Conservation (phyloP, 306 rosid species). For the Acacia confusa region DNA sequence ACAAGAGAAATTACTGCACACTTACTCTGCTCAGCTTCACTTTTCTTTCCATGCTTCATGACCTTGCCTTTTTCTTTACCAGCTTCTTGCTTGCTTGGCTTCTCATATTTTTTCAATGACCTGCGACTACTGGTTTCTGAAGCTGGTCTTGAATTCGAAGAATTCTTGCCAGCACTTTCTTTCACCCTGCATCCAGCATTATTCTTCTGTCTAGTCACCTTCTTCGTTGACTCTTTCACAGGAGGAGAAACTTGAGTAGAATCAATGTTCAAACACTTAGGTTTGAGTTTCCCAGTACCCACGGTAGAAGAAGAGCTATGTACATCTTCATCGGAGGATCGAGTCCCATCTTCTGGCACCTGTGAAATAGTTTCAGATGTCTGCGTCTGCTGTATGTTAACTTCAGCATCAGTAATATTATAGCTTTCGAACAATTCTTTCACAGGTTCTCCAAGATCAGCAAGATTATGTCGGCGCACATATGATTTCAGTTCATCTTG, state of each 20-base stretch:
- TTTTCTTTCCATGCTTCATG: slow-evolving; percentile 50
- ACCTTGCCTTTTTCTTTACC: slow-evolving; percentile 44
- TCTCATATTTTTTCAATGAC: slow-evolving; percentile 52
- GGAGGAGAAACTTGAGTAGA: slow-evolving; percentile 39
- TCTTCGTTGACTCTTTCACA: slow-evolving; percentile 44
- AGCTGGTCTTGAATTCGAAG: slow-evolving; percentile 46
- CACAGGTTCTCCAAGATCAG: slow-evolving; percentile 53
- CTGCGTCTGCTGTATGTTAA: slow-evolving; percentile 54
- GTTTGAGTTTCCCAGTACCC: slow-evolving; percentile 51
- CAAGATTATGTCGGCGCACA: slow-evolving; percentile 48
- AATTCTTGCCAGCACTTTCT: slow-evolving; percentile 41
- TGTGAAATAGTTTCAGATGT: slow-evolving; percentile 66
- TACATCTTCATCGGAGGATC: slow-evolving; percentile 75
- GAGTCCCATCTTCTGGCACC: slow-evolving; percentile 60
- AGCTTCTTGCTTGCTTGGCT: slow-evolving; percentile 47
- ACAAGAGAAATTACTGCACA: neutral
- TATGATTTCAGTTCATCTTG: slow-evolving; percentile 68
- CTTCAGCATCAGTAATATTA: slow-evolving; percentile 39
- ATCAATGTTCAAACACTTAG: slow-evolving; percentile 52
- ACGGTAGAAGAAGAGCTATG: slow-evolving; percentile 53
- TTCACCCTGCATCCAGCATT: slow-evolving; percentile 41
- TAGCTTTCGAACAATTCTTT: slow-evolving; percentile 61
- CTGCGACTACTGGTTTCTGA: slow-evolving; percentile 37
- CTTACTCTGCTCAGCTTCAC: slow-evolving; percentile 49
- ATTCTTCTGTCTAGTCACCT: slow-evolving; percentile 40